Conservation (phyloP, 2,329 filamentous ascomycete genomes). For the Triangularia setosa region DNA sequence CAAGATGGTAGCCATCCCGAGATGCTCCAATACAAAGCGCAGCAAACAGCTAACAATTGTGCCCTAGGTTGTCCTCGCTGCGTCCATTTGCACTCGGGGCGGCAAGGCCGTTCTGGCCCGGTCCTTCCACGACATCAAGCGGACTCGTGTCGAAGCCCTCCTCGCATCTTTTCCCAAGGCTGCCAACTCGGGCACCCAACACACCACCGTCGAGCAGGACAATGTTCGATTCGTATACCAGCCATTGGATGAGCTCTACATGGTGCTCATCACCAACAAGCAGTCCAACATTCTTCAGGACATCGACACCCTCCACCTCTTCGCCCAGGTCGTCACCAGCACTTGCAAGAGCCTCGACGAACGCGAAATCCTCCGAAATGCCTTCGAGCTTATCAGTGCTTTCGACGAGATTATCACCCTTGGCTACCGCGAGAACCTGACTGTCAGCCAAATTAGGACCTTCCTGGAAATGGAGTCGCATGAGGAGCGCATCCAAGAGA, state of each 20-base stretch:
- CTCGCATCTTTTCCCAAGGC: conserved; percentile 97
- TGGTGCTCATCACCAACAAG: conserved; percentile 98
- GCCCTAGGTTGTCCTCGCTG: conserved; percentile 87
- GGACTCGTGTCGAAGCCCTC: conserved; percentile 92
- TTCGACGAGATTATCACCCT: conserved; percentile 97
- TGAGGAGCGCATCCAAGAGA: conserved; percentile 98
- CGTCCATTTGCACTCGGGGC: conserved; percentile 96
- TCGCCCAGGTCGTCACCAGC: conserved; percentile 93
- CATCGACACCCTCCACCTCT: conserved; percentile 96
- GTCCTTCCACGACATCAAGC: conserved; percentile 96
- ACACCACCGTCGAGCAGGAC: conserved; percentile 98
- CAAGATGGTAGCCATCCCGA: conserved; percentile 37
- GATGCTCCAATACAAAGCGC: background rate
- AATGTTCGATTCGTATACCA: conserved; percentile 99
- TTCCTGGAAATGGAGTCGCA: conserved; percentile 99
- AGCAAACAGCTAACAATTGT: conserved; percentile 15
- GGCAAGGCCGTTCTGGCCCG: conserved; percentile 97
- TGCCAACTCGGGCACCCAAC: conserved; percentile 90
- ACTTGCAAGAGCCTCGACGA: conserved; percentile 96
- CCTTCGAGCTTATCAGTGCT: conserved; percentile 91
- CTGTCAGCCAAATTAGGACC: conserved; percentile 95
- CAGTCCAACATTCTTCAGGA: conserved; percentile 99
- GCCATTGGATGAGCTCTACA: conserved; percentile 97
- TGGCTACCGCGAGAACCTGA: conserved; percentile 94
- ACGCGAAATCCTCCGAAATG: conserved; percentile 89